Evolutionary conservation across 2,329 filamentous ascomycete genomes (phyloP).

Genomic region (Penicillium glabrum): DNA sequence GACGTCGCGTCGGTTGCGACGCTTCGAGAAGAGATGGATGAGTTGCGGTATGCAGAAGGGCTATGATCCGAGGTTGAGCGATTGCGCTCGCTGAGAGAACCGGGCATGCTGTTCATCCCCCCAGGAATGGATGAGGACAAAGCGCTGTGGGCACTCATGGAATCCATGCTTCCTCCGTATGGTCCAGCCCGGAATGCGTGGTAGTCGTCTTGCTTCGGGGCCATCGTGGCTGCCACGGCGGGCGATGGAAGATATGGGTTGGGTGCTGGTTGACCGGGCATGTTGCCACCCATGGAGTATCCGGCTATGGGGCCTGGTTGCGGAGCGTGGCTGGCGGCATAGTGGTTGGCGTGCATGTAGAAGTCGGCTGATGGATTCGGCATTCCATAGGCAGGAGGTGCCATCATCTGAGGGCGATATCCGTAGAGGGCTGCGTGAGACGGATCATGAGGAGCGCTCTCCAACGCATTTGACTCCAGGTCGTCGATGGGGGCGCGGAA

Average conservation of each 20-base stretch:
- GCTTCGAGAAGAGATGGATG: slow-evolving; percentile 40
- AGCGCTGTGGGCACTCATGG: slow-evolving; percentile 28
- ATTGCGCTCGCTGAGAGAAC: slow-evolving; percentile 36
- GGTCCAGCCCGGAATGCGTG: slow-evolving; percentile 33
- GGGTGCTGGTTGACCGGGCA: slow-evolving; percentile 34
- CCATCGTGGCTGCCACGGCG: slow-evolving; percentile 27
- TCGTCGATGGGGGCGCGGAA: slow-evolving; percentile 68
- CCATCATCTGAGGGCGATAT: slow-evolving; percentile 41
- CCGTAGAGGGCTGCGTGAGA: slow-evolving; percentile 39
- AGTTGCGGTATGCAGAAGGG: slow-evolving; percentile 39
- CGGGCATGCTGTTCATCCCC: slow-evolving; percentile 30
- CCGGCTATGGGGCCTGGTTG: slow-evolving; percentile 33
- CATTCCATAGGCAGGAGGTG: slow-evolving; percentile 36
- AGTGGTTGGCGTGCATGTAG: slow-evolving; percentile 37
- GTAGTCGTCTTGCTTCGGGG: slow-evolving; percentile 40
- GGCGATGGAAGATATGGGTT: slow-evolving; percentile 40
- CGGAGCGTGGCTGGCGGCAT: slow-evolving; percentile 34
- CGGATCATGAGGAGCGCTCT: slow-evolving; percentile 39
- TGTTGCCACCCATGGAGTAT: slow-evolving; percentile 35
- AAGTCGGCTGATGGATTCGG: slow-evolving; percentile 36
- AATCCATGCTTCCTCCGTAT: slow-evolving; percentile 37
- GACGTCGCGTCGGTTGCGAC: slow-evolving; percentile 40
- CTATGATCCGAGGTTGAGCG: slow-evolving; percentile 38
- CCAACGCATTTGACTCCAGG: slow-evolving; percentile 46
- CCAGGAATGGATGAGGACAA: slow-evolving; percentile 36